phyloP scores from a whole-genome alignment of 1,284 basidiomycete genomes.

The Rhodotorula sp. region DNA sequence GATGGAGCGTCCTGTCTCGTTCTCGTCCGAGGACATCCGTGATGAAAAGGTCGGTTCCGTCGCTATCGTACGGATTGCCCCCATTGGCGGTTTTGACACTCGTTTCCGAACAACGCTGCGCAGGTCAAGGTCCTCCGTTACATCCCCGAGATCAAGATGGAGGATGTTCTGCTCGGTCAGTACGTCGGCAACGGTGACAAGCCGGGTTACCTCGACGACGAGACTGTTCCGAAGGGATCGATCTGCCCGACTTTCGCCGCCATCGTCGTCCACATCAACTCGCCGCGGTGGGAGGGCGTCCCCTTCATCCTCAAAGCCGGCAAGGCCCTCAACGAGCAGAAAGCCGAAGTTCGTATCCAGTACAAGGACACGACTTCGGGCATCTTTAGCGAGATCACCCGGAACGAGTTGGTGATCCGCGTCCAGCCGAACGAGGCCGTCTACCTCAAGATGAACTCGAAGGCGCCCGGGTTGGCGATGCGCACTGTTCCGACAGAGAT shows the following conservation, averaged over 20 bases:
- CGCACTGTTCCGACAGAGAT: conserved; percentile 89
- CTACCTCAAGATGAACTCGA: conserved; percentile 91
- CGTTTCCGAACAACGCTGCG: conserved; percentile 17
- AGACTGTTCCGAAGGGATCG: conserved; percentile 86
- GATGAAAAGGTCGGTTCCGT: conserved; percentile 78
- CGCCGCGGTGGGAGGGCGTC: conserved; percentile 94
- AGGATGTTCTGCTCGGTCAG: conserved; percentile 84
- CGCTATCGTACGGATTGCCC: conserved; percentile 20
- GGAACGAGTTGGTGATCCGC: conserved; percentile 91
- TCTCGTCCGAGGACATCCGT: conserved; percentile 90
- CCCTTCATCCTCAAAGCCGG: conserved; percentile 96
- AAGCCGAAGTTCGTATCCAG: conserved; percentile 93
- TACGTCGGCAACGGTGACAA: conserved; percentile 79
- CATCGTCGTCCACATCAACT: conserved; percentile 82
- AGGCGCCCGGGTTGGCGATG: conserved; percentile 83
- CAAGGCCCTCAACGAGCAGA: conserved; percentile 93
- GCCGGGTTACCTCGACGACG: conserved; percentile 94
- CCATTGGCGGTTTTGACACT: not conserved
- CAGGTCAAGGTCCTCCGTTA: conserved; percentile 90
- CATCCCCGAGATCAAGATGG: conserved; percentile 73
- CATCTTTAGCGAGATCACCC: conserved; percentile 90
- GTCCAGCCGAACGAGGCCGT: conserved; percentile 93
- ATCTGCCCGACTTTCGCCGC: conserved; percentile 90
- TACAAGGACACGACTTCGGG: conserved; percentile 94
- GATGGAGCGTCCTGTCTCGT: conserved; percentile 97